Evolutionary conservation across 2,329 filamentous ascomycete genomes (phyloP).

Genomic region (Venturia pyrina): DNA sequence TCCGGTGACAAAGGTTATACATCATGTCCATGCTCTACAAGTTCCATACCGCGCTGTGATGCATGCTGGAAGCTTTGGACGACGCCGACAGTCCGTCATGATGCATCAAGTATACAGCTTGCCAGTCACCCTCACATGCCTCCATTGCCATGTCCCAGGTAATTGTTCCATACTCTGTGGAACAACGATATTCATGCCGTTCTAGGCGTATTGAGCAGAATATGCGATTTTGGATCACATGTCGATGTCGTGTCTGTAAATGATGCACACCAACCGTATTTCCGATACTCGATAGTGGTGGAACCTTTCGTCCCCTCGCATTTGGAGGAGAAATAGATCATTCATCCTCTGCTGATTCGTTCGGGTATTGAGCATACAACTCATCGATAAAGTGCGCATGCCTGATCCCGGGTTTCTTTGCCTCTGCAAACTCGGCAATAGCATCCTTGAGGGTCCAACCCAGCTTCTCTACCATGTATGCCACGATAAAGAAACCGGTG

Average conservation of each 20-base stretch:
- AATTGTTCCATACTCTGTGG: no score
- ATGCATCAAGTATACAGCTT: not conserved
- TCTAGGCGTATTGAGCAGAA: no score
- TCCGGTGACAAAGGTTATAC: no score
- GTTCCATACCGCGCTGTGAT: no score
- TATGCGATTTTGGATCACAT: not conserved
- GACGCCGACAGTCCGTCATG: not conserved
- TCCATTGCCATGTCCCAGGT: no score
- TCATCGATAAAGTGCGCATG: conserved; percentile 84
- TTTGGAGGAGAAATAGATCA: no score
- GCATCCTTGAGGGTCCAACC: conserved; percentile 65
- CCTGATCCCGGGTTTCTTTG: conserved; percentile 71
- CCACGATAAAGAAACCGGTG: conserved; percentile 83
- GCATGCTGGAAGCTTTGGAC: not conserved
- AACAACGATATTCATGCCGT: no score
- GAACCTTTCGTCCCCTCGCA: not conserved
- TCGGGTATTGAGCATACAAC: conserved; percentile 66
- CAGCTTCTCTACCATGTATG: conserved; percentile 77
- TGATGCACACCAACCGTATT: not conserved
- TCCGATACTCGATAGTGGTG: not conserved
- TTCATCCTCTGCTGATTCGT: not conserved
- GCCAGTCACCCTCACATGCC: no score
- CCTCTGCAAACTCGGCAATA: conserved; percentile 64
- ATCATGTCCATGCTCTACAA: no score
- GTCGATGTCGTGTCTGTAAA: not conserved